phyloP scores from a whole-genome alignment of 1,139 yeast species.

The Pichia sp. region DNA sequence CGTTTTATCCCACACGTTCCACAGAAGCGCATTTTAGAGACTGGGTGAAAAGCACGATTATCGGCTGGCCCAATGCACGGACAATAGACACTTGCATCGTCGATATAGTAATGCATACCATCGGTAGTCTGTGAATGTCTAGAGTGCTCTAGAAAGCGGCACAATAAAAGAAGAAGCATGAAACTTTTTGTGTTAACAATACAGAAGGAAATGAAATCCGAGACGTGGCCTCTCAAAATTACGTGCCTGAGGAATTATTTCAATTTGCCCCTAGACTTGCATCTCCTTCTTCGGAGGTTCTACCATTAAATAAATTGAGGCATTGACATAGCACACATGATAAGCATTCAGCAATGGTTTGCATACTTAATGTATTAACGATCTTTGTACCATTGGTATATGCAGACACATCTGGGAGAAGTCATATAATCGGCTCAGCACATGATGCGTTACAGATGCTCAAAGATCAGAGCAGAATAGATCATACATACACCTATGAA shows the following conservation, averaged over 20 bases:
- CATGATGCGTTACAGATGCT: constrained; percentile 8
- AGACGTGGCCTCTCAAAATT: constrained; percentile 9
- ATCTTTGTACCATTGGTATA: background rate
- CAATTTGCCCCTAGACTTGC: background rate
- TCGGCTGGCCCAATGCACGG: constrained; percentile 16
- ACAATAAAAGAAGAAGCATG: no score
- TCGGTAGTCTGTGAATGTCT: background rate
- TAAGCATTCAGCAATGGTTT: background rate
- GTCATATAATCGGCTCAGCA: background rate
- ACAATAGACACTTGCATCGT: constrained; percentile 9
- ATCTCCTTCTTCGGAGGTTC: background rate
- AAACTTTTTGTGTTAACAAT: background rate
- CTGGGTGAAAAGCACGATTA: constrained; percentile 12
- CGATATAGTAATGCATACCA: constrained; percentile 5
- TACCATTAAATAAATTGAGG: background rate
- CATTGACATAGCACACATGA: background rate
- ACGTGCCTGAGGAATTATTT: background rate
- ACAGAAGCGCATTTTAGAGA: constrained; percentile 24
- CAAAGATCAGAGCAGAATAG: constrained; percentile 1
- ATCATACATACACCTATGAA: constrained; percentile 5
- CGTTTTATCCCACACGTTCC: constrained; percentile 22
- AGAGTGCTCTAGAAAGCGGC: no score
- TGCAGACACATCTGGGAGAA: background rate
- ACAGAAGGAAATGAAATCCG: background rate
- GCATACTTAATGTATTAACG: background rate